Conservation (phyloP, 108 stramenopile genomes). For the Bacterosira constricta region DNA sequence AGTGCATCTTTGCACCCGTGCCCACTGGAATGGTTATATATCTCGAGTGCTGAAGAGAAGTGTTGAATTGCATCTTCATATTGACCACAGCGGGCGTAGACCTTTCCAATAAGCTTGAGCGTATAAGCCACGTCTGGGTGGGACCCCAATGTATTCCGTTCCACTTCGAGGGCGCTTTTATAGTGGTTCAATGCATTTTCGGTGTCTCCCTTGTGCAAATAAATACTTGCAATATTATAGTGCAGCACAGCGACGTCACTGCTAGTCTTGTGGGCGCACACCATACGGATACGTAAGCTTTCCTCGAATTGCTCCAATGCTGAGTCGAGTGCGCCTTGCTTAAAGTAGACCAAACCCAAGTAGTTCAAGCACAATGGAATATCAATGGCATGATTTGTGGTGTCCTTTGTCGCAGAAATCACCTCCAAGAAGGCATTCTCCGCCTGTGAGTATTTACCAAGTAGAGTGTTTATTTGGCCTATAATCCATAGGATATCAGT, state of each 20-base stretch:
- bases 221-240: constrained; percentile 68
- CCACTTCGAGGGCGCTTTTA: constrained; percentile 54
- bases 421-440: constrained; percentile 55
- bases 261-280: not conserved
- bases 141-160: constrained; percentile 39
- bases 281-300: constrained; percentile 57
- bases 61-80: constrained; percentile 48
- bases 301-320: constrained; percentile 56
- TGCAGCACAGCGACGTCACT: constrained; percentile 53
- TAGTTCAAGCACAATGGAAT: constrained; percentile 58
- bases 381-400: constrained; percentile 59
- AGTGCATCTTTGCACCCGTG: not conserved
- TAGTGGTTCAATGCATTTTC: constrained; percentile 56
- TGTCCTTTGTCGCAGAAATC: constrained; percentile 50
- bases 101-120: constrained; percentile 60
- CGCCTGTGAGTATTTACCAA: constrained; percentile 48
- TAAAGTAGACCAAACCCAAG: constrained; percentile 52
- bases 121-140: constrained; percentile 66
- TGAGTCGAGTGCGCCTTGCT: constrained; percentile 42
- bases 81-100: constrained; percentile 57
- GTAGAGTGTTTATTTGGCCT: constrained; percentile 54
- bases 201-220: constrained; percentile 55
- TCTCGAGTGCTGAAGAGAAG: constrained; percentile 48
- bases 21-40: constrained; percentile 29
- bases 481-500: constrained; percentile 61